Conservation (phyloP, 495 filamentous ascomycete genomes). For the Aspergillus hancockii region DNA sequence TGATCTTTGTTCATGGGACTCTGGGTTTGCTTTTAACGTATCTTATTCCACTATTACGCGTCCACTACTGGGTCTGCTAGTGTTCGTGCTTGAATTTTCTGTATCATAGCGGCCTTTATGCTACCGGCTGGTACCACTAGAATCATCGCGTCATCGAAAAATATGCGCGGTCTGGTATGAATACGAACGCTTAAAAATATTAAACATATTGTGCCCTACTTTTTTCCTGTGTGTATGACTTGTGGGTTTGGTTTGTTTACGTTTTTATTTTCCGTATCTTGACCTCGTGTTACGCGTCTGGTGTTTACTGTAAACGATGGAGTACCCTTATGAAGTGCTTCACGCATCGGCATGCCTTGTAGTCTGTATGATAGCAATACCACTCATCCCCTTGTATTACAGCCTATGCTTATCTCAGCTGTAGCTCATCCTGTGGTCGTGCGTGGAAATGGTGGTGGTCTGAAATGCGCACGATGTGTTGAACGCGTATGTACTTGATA, state of each 20-base stretch:
- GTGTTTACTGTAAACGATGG: too few relatives aligned
- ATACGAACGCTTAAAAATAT: slow-evolving; percentile 37
- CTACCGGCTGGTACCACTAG: slow-evolving; percentile 45
- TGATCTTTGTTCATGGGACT: slow-evolving; percentile 53
- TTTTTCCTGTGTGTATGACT: neutral
- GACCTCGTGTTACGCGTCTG: neutral
- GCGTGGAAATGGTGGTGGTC: too few relatives aligned
- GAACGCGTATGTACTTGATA: too few relatives aligned
- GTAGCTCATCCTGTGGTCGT: too few relatives aligned
- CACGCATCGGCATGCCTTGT: too few relatives aligned
- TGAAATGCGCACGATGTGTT: too few relatives aligned
- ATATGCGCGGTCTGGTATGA: slow-evolving; percentile 41
- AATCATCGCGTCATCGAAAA: slow-evolving; percentile 29
- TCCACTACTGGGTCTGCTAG: slow-evolving; percentile 47
- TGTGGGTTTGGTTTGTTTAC: neutral
- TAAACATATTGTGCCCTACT: neutral
- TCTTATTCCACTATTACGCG: slow-evolving; percentile 44
- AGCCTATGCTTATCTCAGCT: too few relatives aligned
- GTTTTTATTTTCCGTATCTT: neutral
- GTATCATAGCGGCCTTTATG: slow-evolving; percentile 51
- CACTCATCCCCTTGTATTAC: too few relatives aligned
- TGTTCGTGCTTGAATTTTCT: slow-evolving; percentile 47
- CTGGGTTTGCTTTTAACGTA: slow-evolving; percentile 49
- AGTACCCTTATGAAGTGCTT: too few relatives aligned
- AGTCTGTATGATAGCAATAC: too few relatives aligned